Percentiles rank a stretch among this genome's conserved stretches.
Conservation (phyloP, 2,329 filamentous ascomycete genomes). For the Cyanodermella asteris region DNA sequence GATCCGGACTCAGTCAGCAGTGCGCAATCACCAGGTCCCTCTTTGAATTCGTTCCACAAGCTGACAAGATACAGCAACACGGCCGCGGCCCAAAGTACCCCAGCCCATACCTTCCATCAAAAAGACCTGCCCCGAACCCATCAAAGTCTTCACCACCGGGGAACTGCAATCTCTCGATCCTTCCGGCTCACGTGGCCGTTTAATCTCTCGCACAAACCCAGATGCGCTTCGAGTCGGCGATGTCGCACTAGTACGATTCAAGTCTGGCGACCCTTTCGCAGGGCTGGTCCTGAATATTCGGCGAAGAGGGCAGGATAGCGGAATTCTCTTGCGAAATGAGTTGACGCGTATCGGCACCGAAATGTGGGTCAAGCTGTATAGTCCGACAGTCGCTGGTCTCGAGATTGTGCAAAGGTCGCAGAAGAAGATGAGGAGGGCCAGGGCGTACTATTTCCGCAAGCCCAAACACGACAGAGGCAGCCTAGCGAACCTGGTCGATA, state of each 20-base stretch:
- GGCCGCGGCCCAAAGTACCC: too few relatives aligned
- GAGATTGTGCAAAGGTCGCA: constrained; percentile 75
- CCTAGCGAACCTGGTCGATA: too few relatives aligned
- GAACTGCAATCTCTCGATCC: constrained; percentile 97
- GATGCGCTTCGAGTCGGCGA: constrained; percentile 72
- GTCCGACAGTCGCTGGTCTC: constrained; percentile 68
- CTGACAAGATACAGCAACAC: too few relatives aligned
- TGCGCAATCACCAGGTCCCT: too few relatives aligned
- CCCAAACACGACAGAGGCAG: too few relatives aligned
- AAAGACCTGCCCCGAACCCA: too few relatives aligned
- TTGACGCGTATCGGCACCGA: constrained; percentile 75
- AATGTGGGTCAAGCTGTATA: constrained; percentile 96
- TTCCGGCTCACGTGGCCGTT: constrained; percentile 54
- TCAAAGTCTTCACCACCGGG: too few relatives aligned
- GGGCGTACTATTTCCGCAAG: constrained; percentile 75
- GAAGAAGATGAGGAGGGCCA: constrained; percentile 68
- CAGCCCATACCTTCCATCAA: too few relatives aligned
- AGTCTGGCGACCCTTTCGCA: constrained; percentile 69
- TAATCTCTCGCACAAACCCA: constrained; percentile 58
- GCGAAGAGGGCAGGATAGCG: constrained; percentile 69
- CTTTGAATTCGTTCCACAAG: too few relatives aligned
- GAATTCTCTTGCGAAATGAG: constrained; percentile 66
- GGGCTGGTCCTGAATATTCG: constrained; percentile 78
- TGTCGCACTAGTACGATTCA: constrained; percentile 72
- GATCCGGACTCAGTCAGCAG: too few relatives aligned